Conservation (phyloP, 2,329 filamentous ascomycete genomes). For the Xylaria sp. region DNA sequence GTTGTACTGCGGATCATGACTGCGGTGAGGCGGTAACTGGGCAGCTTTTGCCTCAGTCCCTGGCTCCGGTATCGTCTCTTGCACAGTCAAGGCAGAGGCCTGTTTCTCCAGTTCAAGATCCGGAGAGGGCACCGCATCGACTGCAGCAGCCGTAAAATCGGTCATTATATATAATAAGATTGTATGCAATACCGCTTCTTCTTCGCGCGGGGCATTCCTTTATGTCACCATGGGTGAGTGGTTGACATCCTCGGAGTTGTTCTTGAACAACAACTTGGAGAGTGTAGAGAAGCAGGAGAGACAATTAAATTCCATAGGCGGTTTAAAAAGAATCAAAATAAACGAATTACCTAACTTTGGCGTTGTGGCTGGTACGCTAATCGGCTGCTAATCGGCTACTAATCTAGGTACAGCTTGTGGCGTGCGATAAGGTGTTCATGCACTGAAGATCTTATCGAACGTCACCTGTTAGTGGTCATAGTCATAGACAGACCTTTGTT, state of each 20-base stretch:
- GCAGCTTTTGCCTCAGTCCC: slow-evolving; percentile 31
- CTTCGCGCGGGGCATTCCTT: slow-evolving; percentile 17
- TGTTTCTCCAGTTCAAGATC: slow-evolving; percentile 45
- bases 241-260: slow-evolving; percentile 40
- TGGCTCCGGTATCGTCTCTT: slow-evolving; percentile 36
- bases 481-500: background rate
- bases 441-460: slow-evolving; percentile 31
- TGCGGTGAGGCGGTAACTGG: slow-evolving; percentile 68
- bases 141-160: slow-evolving; percentile 29
- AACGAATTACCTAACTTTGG: slow-evolving; percentile 1
- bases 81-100: slow-evolving; percentile 44
- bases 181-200: slow-evolving; percentile 17
- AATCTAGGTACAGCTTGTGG: slow-evolving; percentile 12
- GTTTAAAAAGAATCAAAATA: slow-evolving; percentile 15
- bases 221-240: slow-evolving; percentile 32
- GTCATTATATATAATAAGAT: slow-evolving; percentile 40
- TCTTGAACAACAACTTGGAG: slow-evolving; percentile 27
- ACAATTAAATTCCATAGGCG: slow-evolving; percentile 12
- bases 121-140: slow-evolving; percentile 35
- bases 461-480: slow-evolving; percentile 6
- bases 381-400: background rate
- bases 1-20: slow-evolving; percentile 77
- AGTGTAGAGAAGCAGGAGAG: slow-evolving; percentile 15
- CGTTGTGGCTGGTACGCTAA: slow-evolving; percentile 26
- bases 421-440: slow-evolving; percentile 27